Conservation (phyloP, 2,329 filamentous ascomycete species). For the Xylaria sp. region DNA sequence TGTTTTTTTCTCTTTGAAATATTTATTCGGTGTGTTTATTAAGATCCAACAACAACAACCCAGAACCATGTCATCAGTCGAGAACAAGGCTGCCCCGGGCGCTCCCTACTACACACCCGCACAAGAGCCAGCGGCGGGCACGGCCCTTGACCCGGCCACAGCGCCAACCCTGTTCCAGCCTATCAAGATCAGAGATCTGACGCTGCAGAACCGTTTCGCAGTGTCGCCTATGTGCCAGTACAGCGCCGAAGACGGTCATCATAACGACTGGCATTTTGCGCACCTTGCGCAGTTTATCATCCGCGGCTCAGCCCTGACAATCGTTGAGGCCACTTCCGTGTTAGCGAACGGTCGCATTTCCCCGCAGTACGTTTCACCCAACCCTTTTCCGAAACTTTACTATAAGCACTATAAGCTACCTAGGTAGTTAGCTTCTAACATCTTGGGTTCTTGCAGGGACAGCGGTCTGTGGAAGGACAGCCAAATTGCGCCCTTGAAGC, state of each 20-base stretch:
- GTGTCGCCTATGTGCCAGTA: conserved; percentile 72
- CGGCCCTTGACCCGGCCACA: conserved; percentile 53
- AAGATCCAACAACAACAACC: neutral
- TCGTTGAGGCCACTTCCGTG: conserved; percentile 83
- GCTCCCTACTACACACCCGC: conserved; percentile 65
- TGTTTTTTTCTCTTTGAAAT: neutral
- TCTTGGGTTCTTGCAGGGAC: conserved; percentile 56
- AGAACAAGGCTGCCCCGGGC: conserved; percentile 54
- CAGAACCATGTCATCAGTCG: conserved; percentile 42
- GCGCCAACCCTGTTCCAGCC: conserved; percentile 67
- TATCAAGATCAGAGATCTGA: conserved; percentile 62
- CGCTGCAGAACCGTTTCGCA: conserved; percentile 65
- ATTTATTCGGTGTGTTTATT: neutral
- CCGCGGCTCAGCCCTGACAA: conserved; percentile 76
- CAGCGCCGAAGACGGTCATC: conserved; percentile 69
- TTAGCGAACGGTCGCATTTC: conserved; percentile 82
- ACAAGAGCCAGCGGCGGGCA: conserved; percentile 62
- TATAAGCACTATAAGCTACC: too few species aligned
- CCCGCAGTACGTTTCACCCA: conserved; percentile 55
- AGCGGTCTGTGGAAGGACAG: conserved; percentile 84
- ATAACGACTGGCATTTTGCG: conserved; percentile 83
- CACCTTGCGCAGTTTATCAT: conserved; percentile 83
- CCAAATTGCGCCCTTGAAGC: conserved; percentile 77
- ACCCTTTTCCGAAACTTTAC: neutral
- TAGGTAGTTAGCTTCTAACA: conserved; percentile 11